Conservation (phyloP, 495 filamentous ascomycete species). For the Parmelia sp. region DNA sequence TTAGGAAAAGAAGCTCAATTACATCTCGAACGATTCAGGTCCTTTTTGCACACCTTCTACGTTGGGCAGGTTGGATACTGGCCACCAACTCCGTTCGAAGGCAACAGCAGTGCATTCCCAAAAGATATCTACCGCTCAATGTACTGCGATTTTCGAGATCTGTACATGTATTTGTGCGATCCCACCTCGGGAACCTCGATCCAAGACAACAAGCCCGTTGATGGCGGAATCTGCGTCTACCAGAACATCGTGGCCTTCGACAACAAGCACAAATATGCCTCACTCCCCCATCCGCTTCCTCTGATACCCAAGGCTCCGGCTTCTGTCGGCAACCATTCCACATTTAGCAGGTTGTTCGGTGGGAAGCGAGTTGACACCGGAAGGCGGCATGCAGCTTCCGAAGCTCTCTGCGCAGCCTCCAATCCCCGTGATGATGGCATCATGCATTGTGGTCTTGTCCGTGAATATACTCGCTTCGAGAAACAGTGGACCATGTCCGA, state of each 20-base stretch:
- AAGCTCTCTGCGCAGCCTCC: constrained; percentile 36
- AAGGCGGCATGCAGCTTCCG: constrained; percentile 26
- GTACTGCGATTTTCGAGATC: constrained; percentile 54
- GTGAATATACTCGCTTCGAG: constrained; percentile 42
- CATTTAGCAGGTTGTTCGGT: constrained; percentile 28
- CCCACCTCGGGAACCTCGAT: constrained; percentile 37
- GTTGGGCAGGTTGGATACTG: constrained; percentile 57
- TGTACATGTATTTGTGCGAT: constrained; percentile 60
- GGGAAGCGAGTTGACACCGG: constrained; percentile 30
- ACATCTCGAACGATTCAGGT: constrained; percentile 59
- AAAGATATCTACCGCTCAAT: constrained; percentile 48
- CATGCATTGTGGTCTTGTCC: constrained; percentile 35
- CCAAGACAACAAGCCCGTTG: constrained; percentile 36
- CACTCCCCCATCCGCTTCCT: constrained; percentile 53
- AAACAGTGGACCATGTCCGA: constrained; percentile 32
- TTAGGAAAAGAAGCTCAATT: constrained; percentile 44
- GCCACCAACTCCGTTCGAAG: constrained; percentile 43
- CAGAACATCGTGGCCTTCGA: constrained; percentile 57
- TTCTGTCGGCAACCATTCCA: constrained; percentile 5
- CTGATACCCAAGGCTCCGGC: constrained; percentile 44
- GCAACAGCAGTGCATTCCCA: constrained; percentile 39
- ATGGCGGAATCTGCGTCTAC: constrained; percentile 54
- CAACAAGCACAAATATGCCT: constrained; percentile 42
- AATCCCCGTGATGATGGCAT: constrained; percentile 32
- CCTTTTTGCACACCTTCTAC: constrained; percentile 55